Base-by-base conservation (phyloP, 768 basidiomycete species). In the Fomitopsis serialis region DNA sequence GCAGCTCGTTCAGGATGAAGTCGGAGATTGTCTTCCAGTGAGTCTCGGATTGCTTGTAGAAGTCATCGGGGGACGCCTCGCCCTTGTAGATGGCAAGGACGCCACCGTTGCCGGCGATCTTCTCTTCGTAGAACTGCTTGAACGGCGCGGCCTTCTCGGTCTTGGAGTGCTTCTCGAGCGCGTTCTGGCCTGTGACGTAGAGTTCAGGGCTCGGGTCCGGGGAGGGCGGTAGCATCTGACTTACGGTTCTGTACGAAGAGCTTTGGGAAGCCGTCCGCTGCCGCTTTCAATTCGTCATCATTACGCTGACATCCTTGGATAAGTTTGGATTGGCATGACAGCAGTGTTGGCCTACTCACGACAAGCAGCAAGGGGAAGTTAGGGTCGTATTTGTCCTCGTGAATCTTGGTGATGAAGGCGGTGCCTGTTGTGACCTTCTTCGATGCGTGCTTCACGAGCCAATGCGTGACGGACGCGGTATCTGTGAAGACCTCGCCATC, bases 311-410 rank as follows among this genome's bases (percentile, higher is more conserved):
- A 21, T n/a, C 19, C 10, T 6, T 11, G 29, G 29, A n/a, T 47
- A 7, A 29, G 25, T 15, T 47, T 15, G 2, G 6, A 9, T 47
- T 45, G 36, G 0, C 15, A 29, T 11, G 21, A 13, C 23, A 42
- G 23, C 21, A 32, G 10, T 34, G 46, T 17, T 9, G 4, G 24
- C 2, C 22, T 1, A 56, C 71, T 57, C 60, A 77, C 76, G 32
- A 69, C 63, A 2, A 73, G 68, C 21, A 76, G 54, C 24, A 75
- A 45, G n/a, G 74, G 69, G 57, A 80, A 76, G 71, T 82, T 83
- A 49, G 79, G 79, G 59, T 81, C 78, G 48, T 73, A 63, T 35
- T 63, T 68, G 34, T 75, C 72, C 29, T 73, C 70, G 59, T 81
- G 78, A 23, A 81, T 61, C 50, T 59, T 70, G 35, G 63, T 63